A percentile compares a stretch with the other conserved stretches of the same genome.
phyloP scores from a whole-genome alignment of 768 basidiomycete species.

The Kwoniella mangroviensis region DNA sequence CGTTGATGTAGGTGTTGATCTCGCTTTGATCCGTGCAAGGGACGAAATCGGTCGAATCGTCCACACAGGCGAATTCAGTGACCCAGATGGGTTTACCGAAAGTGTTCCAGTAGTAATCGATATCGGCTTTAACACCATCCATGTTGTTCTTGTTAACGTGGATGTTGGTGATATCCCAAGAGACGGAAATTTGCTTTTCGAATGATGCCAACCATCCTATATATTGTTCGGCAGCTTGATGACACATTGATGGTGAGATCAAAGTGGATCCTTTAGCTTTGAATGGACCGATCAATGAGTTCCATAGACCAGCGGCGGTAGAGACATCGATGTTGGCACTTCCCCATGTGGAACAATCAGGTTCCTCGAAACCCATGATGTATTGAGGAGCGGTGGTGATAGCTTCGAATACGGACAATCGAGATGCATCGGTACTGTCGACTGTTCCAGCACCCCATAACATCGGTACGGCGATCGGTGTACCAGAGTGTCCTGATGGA shows the following conservation, averaged over 20 bases:
- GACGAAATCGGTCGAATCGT: constrained; percentile 49
- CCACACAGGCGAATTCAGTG: constrained; percentile 55
- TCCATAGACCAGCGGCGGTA: constrained; percentile 50
- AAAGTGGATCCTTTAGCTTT: constrained; percentile 50
- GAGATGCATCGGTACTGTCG: constrained; percentile 47
- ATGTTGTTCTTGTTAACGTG: constrained; percentile 57
- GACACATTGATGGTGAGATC: constrained; percentile 56
- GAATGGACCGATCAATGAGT: constrained; percentile 48
- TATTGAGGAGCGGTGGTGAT: constrained; percentile 50
- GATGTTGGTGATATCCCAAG: constrained; percentile 51
- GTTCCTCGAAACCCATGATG: constrained; percentile 57
- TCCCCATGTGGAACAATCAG: constrained; percentile 53
- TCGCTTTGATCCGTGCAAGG: constrained; percentile 56
- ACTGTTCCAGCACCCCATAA: constrained; percentile 53
- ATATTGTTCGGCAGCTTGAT: constrained; percentile 56
- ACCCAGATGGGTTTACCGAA: constrained; percentile 55
- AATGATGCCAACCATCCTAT: constrained; percentile 46
- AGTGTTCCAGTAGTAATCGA: constrained; percentile 54
- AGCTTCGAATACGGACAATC: constrained; percentile 49
- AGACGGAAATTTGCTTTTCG: constrained; percentile 34
- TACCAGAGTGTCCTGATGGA: constrained; percentile 32
- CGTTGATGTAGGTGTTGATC: constrained; percentile 57
- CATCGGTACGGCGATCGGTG: constrained; percentile 47
- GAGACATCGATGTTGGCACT: constrained; percentile 37
- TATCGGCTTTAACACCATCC: constrained; percentile 50